phyloP scores from a whole-genome alignment of 371 early-diverging fungal genomes.

The Rhizopus microsporus region DNA sequence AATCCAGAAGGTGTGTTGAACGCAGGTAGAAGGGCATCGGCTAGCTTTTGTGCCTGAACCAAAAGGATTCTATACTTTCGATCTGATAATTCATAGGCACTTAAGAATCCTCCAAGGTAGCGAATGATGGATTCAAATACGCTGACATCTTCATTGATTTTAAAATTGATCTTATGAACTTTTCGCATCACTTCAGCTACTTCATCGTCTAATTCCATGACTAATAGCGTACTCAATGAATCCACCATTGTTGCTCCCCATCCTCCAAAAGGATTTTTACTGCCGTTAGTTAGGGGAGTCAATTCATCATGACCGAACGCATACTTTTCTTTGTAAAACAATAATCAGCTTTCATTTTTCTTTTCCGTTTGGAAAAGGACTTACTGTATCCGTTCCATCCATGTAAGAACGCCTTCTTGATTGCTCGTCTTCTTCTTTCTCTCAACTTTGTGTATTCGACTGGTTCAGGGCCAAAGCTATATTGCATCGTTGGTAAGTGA shows the following conservation, averaged over 20 bases:
- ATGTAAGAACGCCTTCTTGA: conserved; percentile 42
- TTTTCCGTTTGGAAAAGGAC: conserved; percentile 9
- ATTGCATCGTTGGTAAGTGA: conserved; percentile 22
- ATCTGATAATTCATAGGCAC: conserved; percentile 73
- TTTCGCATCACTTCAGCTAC: conserved; percentile 61
- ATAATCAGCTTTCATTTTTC: conserved; percentile 2
- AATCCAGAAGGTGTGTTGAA: conserved; percentile 67
- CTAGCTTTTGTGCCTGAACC: conserved; percentile 56
- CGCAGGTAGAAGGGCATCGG: conserved; percentile 50
- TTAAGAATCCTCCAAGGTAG: conserved; percentile 83
- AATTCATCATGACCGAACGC: conserved; percentile 65
- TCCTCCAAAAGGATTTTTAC: conserved; percentile 71
- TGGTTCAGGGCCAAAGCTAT: conserved; percentile 24
- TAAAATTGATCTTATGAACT: conserved; percentile 54
- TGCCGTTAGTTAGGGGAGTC: conserved; percentile 42
- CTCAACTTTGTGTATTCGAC: conserved; percentile 14
- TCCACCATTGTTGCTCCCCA: conserved; percentile 82
- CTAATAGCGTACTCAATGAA: conserved; percentile 74
- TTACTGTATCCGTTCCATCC: conserved; percentile 77
- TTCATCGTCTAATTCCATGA: conserved; percentile 78
- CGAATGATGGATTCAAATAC: conserved; percentile 93
- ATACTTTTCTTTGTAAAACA: conserved; percentile 30
- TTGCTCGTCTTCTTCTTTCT: conserved; percentile 17
- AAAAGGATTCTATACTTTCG: conserved; percentile 35
- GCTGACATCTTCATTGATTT: conserved; percentile 47